Evolutionary conservation across 2,329 filamentous ascomycete genomes (phyloP), one percentile per base, ranked within the genome.

Genomic region (Fusarium sp.): DNA sequence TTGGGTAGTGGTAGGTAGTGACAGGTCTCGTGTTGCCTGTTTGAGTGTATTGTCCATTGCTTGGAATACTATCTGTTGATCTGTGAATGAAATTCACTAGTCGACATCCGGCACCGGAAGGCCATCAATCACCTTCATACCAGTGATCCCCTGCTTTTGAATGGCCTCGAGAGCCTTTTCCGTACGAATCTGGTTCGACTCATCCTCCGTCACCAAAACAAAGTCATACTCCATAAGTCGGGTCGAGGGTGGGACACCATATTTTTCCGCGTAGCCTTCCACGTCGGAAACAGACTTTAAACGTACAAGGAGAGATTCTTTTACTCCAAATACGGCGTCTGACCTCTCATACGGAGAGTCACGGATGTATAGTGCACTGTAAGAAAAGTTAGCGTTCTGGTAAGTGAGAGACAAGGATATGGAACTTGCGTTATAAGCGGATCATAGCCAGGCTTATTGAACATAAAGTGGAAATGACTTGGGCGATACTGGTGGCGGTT

Each of bases 391-490:
- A 45, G 40, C 40, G 1, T 45, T 5, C 92, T 94, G n/a, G 13
- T 2, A 11, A 1, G n/a, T n/a, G 27, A 57, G 13, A 68, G 54
- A 24, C 16, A 2, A 5, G 20, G 40, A 13, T 16, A 24, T 6
- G 3, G 14, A 24, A 65, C 70, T 57, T 63, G 52, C 71, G 69
- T 73, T 31, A 67, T 69, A 6, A 73, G 65, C 10, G 50, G 61
- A 27, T 71, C 69, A 14, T 66, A 71, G 7, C 69, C 69, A 13
- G 62, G 52, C 37, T 73, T 73, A n/a, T 92, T 90, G 84, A 97
- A 95, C 93, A 97, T 96, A 78, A 96, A 96, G 82, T 96, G 94
- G 86, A 96, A 89, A 82, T 96, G 94, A 29, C 91, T 90, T 3
- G 94, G 94, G 61, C 94, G 85, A 85, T 91, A 95, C 67, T 91